These are phyloP conservation scores for Pseudohalonectria lignicola DNA, from an alignment of 2,329 filamentous ascomycete genomes.

Conservation along the genomic window DNA sequence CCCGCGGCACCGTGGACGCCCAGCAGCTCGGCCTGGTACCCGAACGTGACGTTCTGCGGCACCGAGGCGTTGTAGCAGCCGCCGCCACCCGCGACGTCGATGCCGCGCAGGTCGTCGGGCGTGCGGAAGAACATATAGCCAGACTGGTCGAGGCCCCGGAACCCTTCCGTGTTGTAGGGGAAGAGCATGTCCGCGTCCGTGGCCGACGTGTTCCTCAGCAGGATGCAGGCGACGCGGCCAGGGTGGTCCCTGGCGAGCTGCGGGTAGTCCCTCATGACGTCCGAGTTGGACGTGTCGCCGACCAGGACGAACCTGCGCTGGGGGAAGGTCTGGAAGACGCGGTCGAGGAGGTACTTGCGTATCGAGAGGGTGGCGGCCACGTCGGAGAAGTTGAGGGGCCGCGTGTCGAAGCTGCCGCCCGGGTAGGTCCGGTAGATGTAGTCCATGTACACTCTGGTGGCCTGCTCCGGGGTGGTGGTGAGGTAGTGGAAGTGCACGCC, in stretches of 20 bases:
- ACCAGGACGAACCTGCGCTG: constrained; percentile 64
- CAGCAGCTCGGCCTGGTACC: constrained; percentile 44
- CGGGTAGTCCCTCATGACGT: constrained; percentile 59
- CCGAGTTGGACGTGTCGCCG: constrained; percentile 65
- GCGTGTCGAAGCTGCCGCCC: constrained; percentile 65
- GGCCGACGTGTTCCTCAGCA: constrained; percentile 61
- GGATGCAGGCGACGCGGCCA: constrained; percentile 65
- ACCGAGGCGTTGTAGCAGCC: constrained; percentile 56
- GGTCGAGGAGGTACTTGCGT: constrained; percentile 57
- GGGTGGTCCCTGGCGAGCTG: constrained; percentile 55
- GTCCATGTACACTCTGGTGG: constrained; percentile 68
- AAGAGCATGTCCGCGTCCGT: constrained; percentile 59
- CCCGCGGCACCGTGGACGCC: neutral
- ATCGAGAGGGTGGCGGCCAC: constrained; percentile 60
- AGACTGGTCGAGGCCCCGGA: constrained; percentile 53
- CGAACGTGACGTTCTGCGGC: constrained; percentile 61
- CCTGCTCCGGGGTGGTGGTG: constrained; percentile 70
- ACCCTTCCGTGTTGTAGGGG: constrained; percentile 65
- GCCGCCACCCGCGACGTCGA: constrained; percentile 54
- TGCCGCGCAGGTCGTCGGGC: constrained; percentile 53
- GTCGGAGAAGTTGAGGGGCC: constrained; percentile 72
- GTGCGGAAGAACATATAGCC: constrained; percentile 73
- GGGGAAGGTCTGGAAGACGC: constrained; percentile 66
- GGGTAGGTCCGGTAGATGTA: constrained; percentile 73
- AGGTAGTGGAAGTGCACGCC: constrained; percentile 69